Percentiles rank a stretch among this genome's conserved stretches.
Conservation (phyloP, 495 filamentous ascomycete genomes). For the Delitschia confertaspora region DNA sequence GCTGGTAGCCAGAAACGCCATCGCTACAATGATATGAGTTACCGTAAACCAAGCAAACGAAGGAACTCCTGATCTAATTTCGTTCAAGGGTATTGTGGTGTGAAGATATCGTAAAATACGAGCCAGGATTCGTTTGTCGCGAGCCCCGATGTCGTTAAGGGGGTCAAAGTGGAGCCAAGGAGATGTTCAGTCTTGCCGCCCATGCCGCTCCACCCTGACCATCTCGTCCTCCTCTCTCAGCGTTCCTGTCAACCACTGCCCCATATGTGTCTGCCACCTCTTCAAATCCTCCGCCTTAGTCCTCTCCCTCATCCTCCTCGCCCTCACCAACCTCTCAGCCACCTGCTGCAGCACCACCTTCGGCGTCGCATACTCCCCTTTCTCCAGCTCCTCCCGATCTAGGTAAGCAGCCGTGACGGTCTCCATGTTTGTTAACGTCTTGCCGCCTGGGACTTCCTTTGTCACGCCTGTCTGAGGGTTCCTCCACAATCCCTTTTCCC, state of each 20-base stretch:
- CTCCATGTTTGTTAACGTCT: constrained; percentile 33
- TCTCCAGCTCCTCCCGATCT: constrained; percentile 27
- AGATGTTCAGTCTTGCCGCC: too few relatives aligned
- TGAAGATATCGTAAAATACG: too few relatives aligned
- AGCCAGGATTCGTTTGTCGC: too few relatives aligned
- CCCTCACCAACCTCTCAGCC: constrained; percentile 36
- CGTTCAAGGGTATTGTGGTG: too few relatives aligned
- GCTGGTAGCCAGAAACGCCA: too few relatives aligned
- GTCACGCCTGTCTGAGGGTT: constrained; percentile 22
- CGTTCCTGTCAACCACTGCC: constrained; percentile 21
- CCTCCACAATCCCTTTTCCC: constrained; percentile 29
- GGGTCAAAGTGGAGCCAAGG: too few relatives aligned
- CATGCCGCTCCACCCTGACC: too few relatives aligned
- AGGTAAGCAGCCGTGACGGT: constrained; percentile 29
- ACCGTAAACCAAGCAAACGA: too few relatives aligned
- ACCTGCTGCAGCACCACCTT: constrained; percentile 33
- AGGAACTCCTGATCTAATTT: too few relatives aligned
- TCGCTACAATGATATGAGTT: too few relatives aligned
- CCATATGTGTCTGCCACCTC: constrained; percentile 34
- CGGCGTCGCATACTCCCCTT: constrained; percentile 33
- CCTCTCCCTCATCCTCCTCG: constrained; percentile 31
- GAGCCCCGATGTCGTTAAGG: too few relatives aligned
- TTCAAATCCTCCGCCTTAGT: constrained; percentile 21
- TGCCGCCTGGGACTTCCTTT: constrained; percentile 27
- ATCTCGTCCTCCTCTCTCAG: constrained; percentile 9